phyloP scores from a whole-genome alignment of 306 rosid species.

The Lathyrus sativus region DNA sequence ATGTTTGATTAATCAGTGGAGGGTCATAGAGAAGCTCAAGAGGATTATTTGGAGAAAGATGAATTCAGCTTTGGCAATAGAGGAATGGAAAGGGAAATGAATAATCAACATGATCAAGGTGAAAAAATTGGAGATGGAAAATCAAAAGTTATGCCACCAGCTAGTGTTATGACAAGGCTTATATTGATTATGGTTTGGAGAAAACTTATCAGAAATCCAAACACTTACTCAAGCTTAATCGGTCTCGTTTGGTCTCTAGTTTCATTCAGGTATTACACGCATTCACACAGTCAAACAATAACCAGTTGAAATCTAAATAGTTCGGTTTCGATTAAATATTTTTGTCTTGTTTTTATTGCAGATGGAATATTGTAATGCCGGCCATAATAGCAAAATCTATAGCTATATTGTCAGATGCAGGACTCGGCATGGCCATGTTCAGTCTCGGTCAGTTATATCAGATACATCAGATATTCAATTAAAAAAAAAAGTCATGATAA shows the following conservation, averaged over 20 bases:
- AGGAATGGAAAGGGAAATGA: slow-evolving; percentile 56
- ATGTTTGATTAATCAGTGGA: slow-evolving; percentile 54
- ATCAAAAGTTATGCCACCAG: slow-evolving; percentile 75
- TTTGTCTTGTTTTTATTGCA: slow-evolving; percentile 32
- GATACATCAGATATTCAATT: too few relatives aligned
- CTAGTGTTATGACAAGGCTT: slow-evolving; percentile 95
- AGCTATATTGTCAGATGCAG: slow-evolving; percentile 88
- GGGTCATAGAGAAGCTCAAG: slow-evolving; percentile 64
- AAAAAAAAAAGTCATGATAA: too few relatives aligned
- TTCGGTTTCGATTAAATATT: not conserved
- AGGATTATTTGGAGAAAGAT: slow-evolving; percentile 66
- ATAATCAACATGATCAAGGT: slow-evolving; percentile 50
- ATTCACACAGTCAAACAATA: not conserved
- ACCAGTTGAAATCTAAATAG: not conserved
- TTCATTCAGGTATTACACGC: slow-evolving; percentile 56
- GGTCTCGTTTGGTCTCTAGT: slow-evolving; percentile 90
- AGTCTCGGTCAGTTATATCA: slow-evolving; percentile 66
- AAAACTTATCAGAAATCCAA: slow-evolving; percentile 84
- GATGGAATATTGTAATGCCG: slow-evolving; percentile 85
- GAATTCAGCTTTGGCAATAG: slow-evolving; percentile 86
- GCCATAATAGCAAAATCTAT: slow-evolving; percentile 83
- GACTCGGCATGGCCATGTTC: slow-evolving; percentile 99
- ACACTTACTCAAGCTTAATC: slow-evolving; percentile 81
- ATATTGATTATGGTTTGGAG: slow-evolving; percentile 96
- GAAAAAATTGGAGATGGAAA: slow-evolving; percentile 63